Evolutionary conservation across 441 rosid species (phyloP).

Genomic region (Isatis lusitanica): DNA sequence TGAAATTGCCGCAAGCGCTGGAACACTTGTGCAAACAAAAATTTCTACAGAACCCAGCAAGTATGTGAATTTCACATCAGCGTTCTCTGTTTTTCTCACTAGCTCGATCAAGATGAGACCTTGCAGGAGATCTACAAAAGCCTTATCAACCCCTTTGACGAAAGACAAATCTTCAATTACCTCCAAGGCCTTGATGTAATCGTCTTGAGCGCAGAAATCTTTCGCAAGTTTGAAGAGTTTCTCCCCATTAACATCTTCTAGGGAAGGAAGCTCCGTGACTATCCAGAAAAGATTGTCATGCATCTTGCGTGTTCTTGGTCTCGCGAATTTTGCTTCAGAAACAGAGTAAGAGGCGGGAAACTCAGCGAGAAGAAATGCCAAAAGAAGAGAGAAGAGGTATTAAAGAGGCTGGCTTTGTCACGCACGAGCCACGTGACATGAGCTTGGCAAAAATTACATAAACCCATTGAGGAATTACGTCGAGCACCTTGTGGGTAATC

Average conservation of each 20-base stretch:
- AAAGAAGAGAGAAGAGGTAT: not conserved
- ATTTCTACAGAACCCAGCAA: not conserved
- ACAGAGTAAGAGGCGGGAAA: too few species aligned
- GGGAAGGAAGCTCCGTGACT: not conserved
- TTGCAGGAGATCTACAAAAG: not conserved
- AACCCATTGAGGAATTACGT: not conserved
- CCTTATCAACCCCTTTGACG: not conserved
- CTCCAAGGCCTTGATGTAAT: conserved; percentile 23
- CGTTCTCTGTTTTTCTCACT: not conserved
- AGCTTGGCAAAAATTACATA: not conserved
- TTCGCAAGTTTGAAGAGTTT: not conserved
- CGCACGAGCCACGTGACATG: not conserved
- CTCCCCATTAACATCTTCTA: not conserved
- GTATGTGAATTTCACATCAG: not conserved
- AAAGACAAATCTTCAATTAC: not conserved
- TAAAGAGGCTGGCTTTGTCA: not conserved
- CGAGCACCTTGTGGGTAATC: not conserved
- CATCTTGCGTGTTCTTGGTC: conserved; percentile 2
- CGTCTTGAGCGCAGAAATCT: not conserved
- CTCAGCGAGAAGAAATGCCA: too few species aligned
- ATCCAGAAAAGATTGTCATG: not conserved
- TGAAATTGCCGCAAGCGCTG: not conserved
- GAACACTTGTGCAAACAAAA: not conserved
- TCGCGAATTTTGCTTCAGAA: too few species aligned
- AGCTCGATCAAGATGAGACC: not conserved